Evolutionary conservation across 2,329 filamentous ascomycete species (phyloP).

Genomic region (Aspergillus fructus): DNA sequence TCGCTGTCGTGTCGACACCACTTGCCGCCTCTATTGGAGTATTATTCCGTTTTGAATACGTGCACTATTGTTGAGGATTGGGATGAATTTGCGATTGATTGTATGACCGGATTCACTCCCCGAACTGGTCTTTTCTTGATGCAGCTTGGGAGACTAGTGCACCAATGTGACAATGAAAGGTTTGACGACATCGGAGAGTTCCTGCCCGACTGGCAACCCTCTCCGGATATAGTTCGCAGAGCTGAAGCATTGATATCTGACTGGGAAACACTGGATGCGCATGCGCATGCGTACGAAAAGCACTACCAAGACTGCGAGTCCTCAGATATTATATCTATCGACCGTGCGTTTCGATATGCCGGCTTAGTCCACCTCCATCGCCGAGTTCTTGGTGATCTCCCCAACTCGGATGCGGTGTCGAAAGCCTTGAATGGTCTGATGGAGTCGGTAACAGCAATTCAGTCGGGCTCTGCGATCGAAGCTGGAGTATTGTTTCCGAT

Average conservation of each 20-base stretch:
- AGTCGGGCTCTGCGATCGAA: constrained; percentile 68
- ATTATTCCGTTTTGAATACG: constrained; percentile 42
- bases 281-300: constrained; percentile 38
- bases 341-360: constrained; percentile 77
- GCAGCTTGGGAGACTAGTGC: constrained; percentile 69
- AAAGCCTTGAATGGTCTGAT: constrained; percentile 64
- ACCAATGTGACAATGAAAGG: constrained; percentile 65
- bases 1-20: constrained; percentile 63
- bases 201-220: constrained; percentile 58
- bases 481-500: constrained; percentile 75
- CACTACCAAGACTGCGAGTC: constrained; percentile 42
- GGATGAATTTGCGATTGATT: constrained; percentile 71
- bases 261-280: constrained; percentile 56
- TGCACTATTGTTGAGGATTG: constrained; percentile 56
- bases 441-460: constrained; percentile 60
- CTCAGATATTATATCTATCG: constrained; percentile 62
- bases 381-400: constrained; percentile 64
- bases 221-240: constrained; percentile 51
- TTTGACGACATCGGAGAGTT: constrained; percentile 56
- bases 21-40: constrained; percentile 54
- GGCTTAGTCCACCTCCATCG: constrained; percentile 74
- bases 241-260: constrained; percentile 62
- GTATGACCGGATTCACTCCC: constrained; percentile 75
- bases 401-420: constrained; percentile 61
- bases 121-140: constrained; percentile 69